These are phyloP conservation scores for Podaxis sp. DNA, from an alignment of 768 basidiomycete genomes.

Conservation along the genomic window DNA sequence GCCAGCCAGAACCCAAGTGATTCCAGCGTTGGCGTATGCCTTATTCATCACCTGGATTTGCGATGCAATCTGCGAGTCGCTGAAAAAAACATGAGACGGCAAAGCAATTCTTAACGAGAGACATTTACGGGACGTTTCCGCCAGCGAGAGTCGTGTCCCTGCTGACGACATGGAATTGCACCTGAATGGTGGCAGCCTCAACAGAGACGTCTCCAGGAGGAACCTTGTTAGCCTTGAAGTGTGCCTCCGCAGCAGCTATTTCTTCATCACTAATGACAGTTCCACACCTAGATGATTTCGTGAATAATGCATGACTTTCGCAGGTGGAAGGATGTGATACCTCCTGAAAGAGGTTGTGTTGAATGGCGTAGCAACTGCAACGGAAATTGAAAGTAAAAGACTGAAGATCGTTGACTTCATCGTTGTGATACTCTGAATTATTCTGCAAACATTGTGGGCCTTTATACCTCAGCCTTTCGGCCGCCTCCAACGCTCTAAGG, in stretches of 20 bases:
- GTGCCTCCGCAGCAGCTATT: conserved; percentile 6
- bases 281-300: conserved; percentile 1
- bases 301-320: too few relatives aligned
- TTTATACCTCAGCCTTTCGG: neutral
- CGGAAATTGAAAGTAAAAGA: neutral
- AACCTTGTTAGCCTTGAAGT: conserved; percentile 12
- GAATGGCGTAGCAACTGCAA: neutral
- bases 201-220: conserved; percentile 2
- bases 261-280: conserved; percentile 16
- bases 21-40: conserved; percentile 32
- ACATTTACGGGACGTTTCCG: conserved; percentile 17
- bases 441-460: neutral
- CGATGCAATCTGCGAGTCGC: conserved; percentile 28
- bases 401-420: neutral
- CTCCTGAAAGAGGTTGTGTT: neutral
- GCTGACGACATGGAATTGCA: conserved; percentile 20
- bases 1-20: conserved; percentile 33
- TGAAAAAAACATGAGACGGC: conserved; percentile 4
- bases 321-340: neutral
- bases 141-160: conserved; percentile 14
- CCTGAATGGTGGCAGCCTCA: conserved; percentile 9
- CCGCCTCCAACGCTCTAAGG: neutral
- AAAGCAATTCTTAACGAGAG: neutral
- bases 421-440: neutral
- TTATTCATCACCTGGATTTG: conserved; percentile 42